Evolutionary conservation across 768 basidiomycete species (phyloP), one percentile per base, ranked within the genome.

Genomic region (Kwoniella botswanensis): DNA sequence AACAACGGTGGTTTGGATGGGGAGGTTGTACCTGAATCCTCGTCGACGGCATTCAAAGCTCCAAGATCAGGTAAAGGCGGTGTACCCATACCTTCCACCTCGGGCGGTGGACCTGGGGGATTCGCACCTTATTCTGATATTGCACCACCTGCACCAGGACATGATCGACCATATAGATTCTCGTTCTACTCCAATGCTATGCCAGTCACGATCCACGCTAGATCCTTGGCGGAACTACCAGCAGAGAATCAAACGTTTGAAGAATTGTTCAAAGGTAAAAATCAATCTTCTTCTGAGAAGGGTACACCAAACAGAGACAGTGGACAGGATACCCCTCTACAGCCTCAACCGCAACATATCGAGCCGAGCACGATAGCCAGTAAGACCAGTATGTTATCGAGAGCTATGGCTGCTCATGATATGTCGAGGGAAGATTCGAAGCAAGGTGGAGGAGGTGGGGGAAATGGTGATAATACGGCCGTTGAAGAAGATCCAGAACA

Each of bases 101-200:
- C 24, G 46, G 53, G 53, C 13, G 53, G 53, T 7, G 29, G 26
- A 18, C 3, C 21, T 35, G 26, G 17, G 3, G 70, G 78, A 35
- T 75, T 79, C 63, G 64, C 70, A 55, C 68, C 81, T 22, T 82
- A 80, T 70, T 75, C 76, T 4, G 82, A 82, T 59, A 61, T 61
- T 87, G 72, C 62, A 64, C 74, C 70, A 26, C 63, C 63, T 88
- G 72, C 63, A 66, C 74, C 71, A 18, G 84, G 79, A 0, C 91
- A 94, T 73, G 93, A 94, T 78, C 87, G 94, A 77, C 96, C 95
- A 10, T 98, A 98, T 80, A 89, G 97, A 56, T 99, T 98, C 85
- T 98, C 97, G 0, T 99, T 98, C 85, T 99, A 98, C 85, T 98
- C 93, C 18, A 98, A 97, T 78, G 88, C 91, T 4, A 86, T 97